phyloP scores from a whole-genome alignment of 2,329 filamentous ascomycete genomes.

The Pyricularia sp. region DNA sequence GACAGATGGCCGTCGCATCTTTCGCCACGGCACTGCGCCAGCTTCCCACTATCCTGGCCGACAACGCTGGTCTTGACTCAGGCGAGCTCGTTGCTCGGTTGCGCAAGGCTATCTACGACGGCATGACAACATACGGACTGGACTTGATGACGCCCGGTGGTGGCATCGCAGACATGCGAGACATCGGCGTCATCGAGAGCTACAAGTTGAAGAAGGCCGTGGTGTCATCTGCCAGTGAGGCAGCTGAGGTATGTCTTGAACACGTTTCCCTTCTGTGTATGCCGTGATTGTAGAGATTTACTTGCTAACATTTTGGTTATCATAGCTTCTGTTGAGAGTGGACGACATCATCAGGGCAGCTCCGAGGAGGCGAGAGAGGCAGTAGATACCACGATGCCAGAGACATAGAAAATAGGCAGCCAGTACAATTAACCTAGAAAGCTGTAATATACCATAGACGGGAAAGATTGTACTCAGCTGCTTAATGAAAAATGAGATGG shows the following conservation, averaged over 20 bases:
- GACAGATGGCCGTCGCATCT: conserved; percentile 82
- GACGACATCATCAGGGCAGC: conserved; percentile 97
- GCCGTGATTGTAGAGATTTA: background rate
- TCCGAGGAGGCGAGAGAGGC: conserved; percentile 68
- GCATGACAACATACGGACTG: conserved; percentile 83
- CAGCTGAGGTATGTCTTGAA: conserved; percentile 67
- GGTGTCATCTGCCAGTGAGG: conserved; percentile 90
- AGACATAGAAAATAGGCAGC: conserved; percentile 37
- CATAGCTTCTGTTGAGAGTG: conserved; percentile 79
- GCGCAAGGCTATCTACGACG: conserved; percentile 89
- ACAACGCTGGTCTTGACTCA: conserved; percentile 94
- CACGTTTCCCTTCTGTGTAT: background rate
- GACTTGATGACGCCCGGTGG: conserved; percentile 85
- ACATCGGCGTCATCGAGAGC: conserved; percentile 90
- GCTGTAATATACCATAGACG: conserved; percentile 12
- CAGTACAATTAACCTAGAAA: conserved; percentile 10
- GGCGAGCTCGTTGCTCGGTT: conserved; percentile 87
- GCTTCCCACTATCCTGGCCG: conserved; percentile 89
- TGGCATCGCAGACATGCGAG: conserved; percentile 90
- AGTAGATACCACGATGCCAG: background rate
- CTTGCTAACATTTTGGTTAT: conserved; percentile 13
- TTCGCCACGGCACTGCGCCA: conserved; percentile 87
- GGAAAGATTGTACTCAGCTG: background rate
- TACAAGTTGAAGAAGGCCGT: conserved; percentile 99
- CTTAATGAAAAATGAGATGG: background rate